Conservation (phyloP, 305 asterid species). For the Caryopteris hybrid region DNA sequence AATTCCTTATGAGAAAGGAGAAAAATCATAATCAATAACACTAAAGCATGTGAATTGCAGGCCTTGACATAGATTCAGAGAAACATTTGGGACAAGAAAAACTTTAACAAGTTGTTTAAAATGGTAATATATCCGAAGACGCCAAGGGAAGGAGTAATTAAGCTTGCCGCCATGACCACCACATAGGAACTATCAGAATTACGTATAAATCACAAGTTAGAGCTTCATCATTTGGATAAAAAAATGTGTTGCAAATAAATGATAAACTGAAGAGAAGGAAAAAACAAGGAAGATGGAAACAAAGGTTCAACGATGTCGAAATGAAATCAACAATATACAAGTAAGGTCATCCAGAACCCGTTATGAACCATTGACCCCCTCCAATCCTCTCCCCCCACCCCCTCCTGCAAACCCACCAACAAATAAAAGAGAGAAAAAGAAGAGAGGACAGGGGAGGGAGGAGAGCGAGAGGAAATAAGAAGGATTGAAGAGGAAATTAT, state of each 20-base stretch:
- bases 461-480: background rate
- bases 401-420: background rate
- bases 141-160: slow-evolving; percentile 5
- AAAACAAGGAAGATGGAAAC: background rate
- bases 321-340: background rate
- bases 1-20: background rate
- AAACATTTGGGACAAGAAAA: background rate
- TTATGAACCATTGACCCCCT: background rate
- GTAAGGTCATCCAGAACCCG: background rate
- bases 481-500: too few species aligned
- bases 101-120: background rate
- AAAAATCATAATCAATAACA: slow-evolving; percentile 1
- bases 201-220: background rate
- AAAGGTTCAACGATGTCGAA: background rate
- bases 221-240: background rate
- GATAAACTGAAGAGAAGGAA: background rate
- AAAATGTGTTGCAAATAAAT: slow-evolving; percentile 5
- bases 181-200: background rate
- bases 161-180: background rate
- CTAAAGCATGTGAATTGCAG: background rate
- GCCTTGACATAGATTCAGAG: background rate
- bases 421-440: background rate
- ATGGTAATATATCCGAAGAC: background rate
- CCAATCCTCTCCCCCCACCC: background rate
- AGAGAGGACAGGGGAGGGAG: background rate